These are phyloP conservation scores for Rossbeevera mucosa DNA, from an alignment of 768 basidiomycete species.

Conservation along the genomic window DNA sequence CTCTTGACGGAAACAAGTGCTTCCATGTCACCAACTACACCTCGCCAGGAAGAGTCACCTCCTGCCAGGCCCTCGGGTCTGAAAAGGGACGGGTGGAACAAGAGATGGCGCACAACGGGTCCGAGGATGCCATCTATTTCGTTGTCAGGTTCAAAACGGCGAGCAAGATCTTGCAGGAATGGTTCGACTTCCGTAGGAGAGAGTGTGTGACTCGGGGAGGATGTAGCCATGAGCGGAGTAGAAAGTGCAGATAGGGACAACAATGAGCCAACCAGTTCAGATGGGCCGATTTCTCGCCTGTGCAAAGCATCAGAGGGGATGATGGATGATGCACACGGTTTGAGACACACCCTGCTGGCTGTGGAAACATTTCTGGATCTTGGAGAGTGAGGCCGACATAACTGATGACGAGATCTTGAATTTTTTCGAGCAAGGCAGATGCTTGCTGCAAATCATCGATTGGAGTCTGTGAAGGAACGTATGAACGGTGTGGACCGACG, in stretches of 20 bases:
- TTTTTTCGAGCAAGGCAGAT: constrained; percentile 59
- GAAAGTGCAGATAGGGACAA: constrained; percentile 68
- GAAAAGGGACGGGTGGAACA: constrained; percentile 62
- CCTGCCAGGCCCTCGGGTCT: constrained; percentile 67
- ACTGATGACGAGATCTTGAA: constrained; percentile 79
- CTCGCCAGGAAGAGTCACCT: constrained; percentile 80
- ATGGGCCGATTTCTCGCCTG: constrained; percentile 68
- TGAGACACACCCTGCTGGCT: constrained; percentile 63
- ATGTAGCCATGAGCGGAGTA: constrained; percentile 54
- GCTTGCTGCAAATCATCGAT: constrained; percentile 57
- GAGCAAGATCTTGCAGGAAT: constrained; percentile 80
- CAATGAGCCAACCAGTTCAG: constrained; percentile 80
- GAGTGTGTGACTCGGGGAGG: constrained; percentile 47
- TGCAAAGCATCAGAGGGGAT: constrained; percentile 2
- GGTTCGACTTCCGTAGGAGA: constrained; percentile 64
- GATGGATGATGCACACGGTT: not conserved
- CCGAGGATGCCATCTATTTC: constrained; percentile 79
- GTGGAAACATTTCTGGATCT: constrained; percentile 93
- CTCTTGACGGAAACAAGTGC: constrained; percentile 76
- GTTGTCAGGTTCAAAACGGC: constrained; percentile 73
- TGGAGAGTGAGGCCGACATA: constrained; percentile 87
- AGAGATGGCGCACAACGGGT: constrained; percentile 57
- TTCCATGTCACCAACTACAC: constrained; percentile 75
- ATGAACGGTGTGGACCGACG: constrained; percentile 33
- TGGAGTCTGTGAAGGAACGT: constrained; percentile 40